phyloP scores from a whole-genome alignment of 176 grass and related monocot genomes.

The Dendrocalamus sinicus region DNA sequence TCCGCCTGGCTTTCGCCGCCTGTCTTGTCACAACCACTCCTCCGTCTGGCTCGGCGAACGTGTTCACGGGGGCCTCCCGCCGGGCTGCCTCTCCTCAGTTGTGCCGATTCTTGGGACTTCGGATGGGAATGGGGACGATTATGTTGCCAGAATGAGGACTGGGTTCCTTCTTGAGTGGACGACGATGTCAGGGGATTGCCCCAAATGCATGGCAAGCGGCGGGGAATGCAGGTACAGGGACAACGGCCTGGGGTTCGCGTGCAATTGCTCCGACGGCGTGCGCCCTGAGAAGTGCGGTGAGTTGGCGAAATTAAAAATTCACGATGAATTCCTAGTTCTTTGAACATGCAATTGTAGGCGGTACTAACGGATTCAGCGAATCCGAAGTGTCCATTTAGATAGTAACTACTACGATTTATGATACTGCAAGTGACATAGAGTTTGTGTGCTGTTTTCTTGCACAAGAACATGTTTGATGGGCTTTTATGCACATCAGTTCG shows the following conservation, averaged over 20 bases:
- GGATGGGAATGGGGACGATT: neutral
- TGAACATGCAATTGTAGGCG: neutral
- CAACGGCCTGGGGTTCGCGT: neutral
- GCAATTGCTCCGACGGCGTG: slow-evolving; percentile 18
- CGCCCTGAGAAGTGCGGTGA: slow-evolving; percentile 19
- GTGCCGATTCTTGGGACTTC: neutral
- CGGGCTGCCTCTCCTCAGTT: neutral
- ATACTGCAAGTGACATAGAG: neutral
- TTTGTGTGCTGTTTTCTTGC: neutral
- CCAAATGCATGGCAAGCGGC: slow-evolving; percentile 35
- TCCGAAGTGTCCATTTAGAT: neutral
- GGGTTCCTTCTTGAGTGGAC: slow-evolving; percentile 47
- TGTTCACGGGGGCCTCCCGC: neutral
- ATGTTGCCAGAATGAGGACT: neutral
- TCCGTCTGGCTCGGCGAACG: neutral
- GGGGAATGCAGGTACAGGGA: slow-evolving; percentile 14
- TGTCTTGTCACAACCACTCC: neutral
- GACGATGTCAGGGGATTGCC: neutral
- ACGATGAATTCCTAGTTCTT: neutral
- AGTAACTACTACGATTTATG: neutral
- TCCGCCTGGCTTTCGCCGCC: neutral
- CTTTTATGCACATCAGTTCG: neutral
- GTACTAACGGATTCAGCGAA: neutral
- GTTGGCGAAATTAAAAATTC: neutral
- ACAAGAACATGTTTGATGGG: neutral